Base-by-base conservation (phyloP, 2,329 filamentous ascomycete genomes). In the Cladosporium cucumerinum region DNA sequence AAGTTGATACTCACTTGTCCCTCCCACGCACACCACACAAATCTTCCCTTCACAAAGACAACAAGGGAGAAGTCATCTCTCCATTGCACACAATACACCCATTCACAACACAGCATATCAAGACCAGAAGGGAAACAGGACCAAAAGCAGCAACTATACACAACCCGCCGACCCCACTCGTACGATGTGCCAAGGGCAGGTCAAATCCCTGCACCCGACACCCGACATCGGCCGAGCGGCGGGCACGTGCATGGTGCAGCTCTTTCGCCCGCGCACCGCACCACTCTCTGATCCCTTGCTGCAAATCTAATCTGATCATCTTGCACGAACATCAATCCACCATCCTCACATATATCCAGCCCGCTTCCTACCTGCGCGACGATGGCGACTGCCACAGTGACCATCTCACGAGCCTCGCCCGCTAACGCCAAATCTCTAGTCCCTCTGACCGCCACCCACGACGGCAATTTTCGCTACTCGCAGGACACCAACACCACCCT, bases 231-330 rank as follows among this genome's bases (percentile, higher is more conserved):
- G 60, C 60, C 60, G 60, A 62, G 49, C 25, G 60, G 23, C 12
- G 21, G 60, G 60, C 25, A 46, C 60, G 60, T 62, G 60, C 60
- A 18, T 28, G 32, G 18, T 46, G 60, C 49, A 52, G 28, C 25
- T 18, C 16, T 25, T 62, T 23, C 30, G 28, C 32, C 32, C 32
- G 32, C 32, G 8, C 21, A 3, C 51, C 46, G 21, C 48, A 57
- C 39, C 36, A 61, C 51, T 54, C 49, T 52, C 63, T 59, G 63
- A 61, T 57, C 39, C 32, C 52, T 25, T 25, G 18, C 61, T 61
- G 66, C 59, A 55, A 66, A 71, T 71, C 70, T 71, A 66, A 71
- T 71, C 69, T 68, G 70, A 71, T 71, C 68, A 70, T 70, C 69
- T 70, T 43, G 46, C 65, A 66, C 65, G 55, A 54, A 30, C 51